Conservation (phyloP, 768 basidiomycete species). For the Chlorophyllum brunneum region DNA sequence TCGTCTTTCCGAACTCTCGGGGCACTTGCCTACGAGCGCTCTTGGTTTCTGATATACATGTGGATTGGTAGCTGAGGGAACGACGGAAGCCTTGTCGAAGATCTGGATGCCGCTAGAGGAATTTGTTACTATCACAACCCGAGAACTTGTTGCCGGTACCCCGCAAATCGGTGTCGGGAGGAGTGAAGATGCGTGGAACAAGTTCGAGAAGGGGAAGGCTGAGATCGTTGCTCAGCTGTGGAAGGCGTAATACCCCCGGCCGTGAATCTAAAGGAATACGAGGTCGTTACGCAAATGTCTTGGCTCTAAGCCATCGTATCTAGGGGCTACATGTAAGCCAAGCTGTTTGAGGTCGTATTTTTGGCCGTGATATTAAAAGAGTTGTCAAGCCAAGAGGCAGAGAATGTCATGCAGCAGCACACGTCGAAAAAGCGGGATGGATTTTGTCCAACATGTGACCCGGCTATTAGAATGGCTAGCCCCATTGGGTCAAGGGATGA, state of each 20-base stretch:
- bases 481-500: not conserved
- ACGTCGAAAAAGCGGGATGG: no score
- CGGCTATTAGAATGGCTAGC: not conserved
- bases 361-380: no score
- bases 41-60: not conserved
- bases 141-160: constrained; percentile 25
- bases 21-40: no score
- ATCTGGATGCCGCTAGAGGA: constrained; percentile 52
- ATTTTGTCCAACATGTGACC: no score
- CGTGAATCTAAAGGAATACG: no score
- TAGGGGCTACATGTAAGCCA: no score
- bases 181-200: constrained; percentile 21
- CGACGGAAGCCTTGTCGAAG: constrained; percentile 41
- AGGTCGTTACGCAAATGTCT: no score
- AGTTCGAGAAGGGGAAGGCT: constrained; percentile 31
- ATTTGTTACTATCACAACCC: constrained; percentile 34
- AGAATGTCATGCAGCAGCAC: no score
- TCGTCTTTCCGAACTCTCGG: not conserved
- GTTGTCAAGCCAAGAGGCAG: no score
- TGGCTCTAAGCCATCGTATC: no score
- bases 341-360: no score
- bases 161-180: constrained; percentile 23
- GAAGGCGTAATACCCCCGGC: not conserved
- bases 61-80: constrained; percentile 33
- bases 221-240: constrained; percentile 21